Evolutionary conservation across 2,329 filamentous ascomycete species (phyloP), one percentile per base, ranked within the genome.

Genomic region (Aureobasidium musti): DNA sequence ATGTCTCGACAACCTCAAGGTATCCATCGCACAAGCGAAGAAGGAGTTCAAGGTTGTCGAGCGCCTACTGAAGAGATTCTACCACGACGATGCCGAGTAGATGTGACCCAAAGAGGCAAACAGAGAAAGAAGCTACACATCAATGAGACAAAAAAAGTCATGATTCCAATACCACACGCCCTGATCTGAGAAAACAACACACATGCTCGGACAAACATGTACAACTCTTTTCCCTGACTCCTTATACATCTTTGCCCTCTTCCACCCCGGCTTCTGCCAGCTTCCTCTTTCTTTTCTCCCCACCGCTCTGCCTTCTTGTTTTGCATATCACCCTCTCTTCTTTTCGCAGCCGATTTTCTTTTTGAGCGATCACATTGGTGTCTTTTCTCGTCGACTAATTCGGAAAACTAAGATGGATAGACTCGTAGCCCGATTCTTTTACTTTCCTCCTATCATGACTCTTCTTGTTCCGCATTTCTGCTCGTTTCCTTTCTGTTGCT

Each of bases 21-120:
- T 87, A 52, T 91, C 88, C 8, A 84, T 98, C 69, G 80, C 82
- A 54, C 82, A 85, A 53, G 90, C 92, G 68, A 92, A 93, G 82
- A 78, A 81, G 68, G 92, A 96, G 74, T 97, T 92, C 77, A 77
- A 82, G 54, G 88, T 91, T 64, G 90, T 90, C 60, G 88, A 93
- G 78, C 83, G 80, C 70, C 83, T 87, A 67, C 84, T 99, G 74
- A 85, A 82, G 75, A 80, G 83, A 71, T 96, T 91, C 77, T 97
- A 90, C 77, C 79, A 83, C 68, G 84, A 86, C 68, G 83, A 86
- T 68, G 83, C 86, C 69, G 73, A 64, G 61, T 64, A 64, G 26
- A 63, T 35, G 17, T 28, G 17, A 30, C 1, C 1, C n/a, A 14
- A n/a, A 56, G 45, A 49, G 43, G 28, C 21, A 63, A 30, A 28